Percentiles rank a stretch among this genome's conserved stretches.
Conservation (phyloP, 169 alveolate species). For the Plasmodium malariae region DNA sequence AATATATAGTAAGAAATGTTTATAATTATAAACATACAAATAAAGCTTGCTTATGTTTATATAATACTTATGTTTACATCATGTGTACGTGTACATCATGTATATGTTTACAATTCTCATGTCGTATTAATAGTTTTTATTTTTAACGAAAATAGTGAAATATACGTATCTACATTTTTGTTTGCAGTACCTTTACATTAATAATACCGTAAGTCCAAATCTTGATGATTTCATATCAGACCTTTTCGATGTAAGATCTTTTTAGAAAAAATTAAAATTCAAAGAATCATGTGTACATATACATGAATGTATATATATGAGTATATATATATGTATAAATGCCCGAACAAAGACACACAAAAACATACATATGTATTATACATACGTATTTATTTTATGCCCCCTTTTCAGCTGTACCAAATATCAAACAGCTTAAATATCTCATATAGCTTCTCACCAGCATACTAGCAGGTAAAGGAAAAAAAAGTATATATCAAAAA, state of each 20-base stretch:
- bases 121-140: not conserved
- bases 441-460: conserved; percentile 59
- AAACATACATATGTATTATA: conserved; percentile 6
- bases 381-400: not conserved
- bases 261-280: not conserved
- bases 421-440: conserved; percentile 43
- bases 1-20: conserved; percentile 38
- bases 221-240: conserved; percentile 55
- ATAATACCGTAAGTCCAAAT: conserved; percentile 43
- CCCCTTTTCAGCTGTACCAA: conserved; percentile 32
- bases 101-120: not conserved
- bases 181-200: conserved; percentile 53
- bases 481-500: not conserved
- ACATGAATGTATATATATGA: not conserved
- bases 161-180: too few relatives aligned
- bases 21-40: not conserved
- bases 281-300: not conserved
- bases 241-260: conserved; percentile 34
- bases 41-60: not conserved
- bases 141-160: not conserved
- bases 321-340: conserved; percentile 11
- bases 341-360: not conserved
- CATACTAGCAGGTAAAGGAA: conserved; percentile 46
- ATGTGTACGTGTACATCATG: not conserved
- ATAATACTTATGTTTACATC: too few relatives aligned